Evolutionary conservation across 441 rosid genomes (phyloP).

Genomic region (Populus hybrid): DNA sequence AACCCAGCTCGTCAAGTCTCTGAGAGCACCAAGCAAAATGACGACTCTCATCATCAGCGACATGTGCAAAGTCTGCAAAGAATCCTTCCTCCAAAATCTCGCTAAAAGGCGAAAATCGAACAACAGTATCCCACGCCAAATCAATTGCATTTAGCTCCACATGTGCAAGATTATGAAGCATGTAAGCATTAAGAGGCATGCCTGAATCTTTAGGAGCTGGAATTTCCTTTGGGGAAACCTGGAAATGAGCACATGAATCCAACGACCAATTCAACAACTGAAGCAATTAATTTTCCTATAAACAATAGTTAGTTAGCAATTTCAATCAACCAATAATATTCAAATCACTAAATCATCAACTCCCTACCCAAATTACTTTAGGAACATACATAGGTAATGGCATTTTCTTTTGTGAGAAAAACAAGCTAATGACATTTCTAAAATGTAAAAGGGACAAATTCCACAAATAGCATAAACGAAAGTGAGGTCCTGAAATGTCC

Average conservation of each 20-base stretch:
- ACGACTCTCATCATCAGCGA: conserved; percentile 97
- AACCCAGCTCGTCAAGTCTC: conserved; percentile 85
- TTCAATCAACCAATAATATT: background rate
- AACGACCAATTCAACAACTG: background rate
- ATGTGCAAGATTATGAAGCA: conserved; percentile 78
- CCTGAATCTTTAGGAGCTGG: conserved; percentile 70
- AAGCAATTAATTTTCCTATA: background rate
- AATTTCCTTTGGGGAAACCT: conserved; percentile 83
- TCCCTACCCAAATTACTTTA: background rate
- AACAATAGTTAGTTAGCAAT: background rate
- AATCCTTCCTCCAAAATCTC: conserved; percentile 59
- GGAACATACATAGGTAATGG: background rate
- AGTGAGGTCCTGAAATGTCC: background rate
- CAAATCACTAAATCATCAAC: background rate
- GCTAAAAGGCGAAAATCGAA: conserved; percentile 70
- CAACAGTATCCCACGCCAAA: conserved; percentile 96
- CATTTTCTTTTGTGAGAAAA: background rate
- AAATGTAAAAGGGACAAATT: background rate
- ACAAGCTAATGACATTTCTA: background rate
- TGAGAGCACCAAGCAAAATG: conserved; percentile 95
- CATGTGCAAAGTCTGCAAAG: conserved; percentile 87
- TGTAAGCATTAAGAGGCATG: conserved; percentile 81
- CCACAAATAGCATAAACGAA: background rate
- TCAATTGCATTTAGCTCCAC: conserved; percentile 95
- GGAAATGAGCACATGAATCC: background rate